Percentiles rank a stretch among this genome's conserved stretches.
Conservation (phyloP, 2,329 filamentous ascomycete genomes). For the Xylariaceae sp. region DNA sequence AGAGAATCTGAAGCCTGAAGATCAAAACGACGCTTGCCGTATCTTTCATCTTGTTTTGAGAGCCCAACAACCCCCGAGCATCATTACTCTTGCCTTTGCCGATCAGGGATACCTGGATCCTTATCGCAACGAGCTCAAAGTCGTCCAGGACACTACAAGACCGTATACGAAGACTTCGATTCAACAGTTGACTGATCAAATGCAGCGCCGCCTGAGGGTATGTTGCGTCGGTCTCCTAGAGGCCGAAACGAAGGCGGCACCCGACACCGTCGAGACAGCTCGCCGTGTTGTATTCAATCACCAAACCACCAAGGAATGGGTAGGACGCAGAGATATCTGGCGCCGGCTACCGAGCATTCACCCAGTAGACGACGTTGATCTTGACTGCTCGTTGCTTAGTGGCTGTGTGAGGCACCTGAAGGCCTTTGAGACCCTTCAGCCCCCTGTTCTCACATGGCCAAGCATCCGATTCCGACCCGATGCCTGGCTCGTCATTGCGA, state of each 20-base stretch:
- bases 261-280: slow-evolving; percentile 32
- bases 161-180: slow-evolving; percentile 32
- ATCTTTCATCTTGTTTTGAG: slow-evolving; percentile 42
- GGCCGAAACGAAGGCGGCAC: slow-evolving; percentile 33
- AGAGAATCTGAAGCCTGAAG: slow-evolving; percentile 37
- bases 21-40: slow-evolving; percentile 38
- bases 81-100: slow-evolving; percentile 41
- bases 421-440: slow-evolving; percentile 35
- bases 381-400: slow-evolving; percentile 40
- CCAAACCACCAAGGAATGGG: slow-evolving; percentile 44
- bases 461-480: slow-evolving; percentile 42
- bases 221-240: slow-evolving; percentile 41
- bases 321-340: slow-evolving; percentile 42
- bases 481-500: slow-evolving; percentile 42
- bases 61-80: slow-evolving; percentile 42
- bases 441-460: slow-evolving; percentile 41
- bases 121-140: slow-evolving; percentile 33
- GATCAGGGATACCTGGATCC: slow-evolving; percentile 39
- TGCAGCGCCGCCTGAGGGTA: slow-evolving; percentile 36
- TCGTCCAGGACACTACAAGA: slow-evolving; percentile 31
- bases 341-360: slow-evolving; percentile 33
- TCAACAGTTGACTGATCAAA: slow-evolving; percentile 34
- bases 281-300: slow-evolving; percentile 43
- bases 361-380: slow-evolving; percentile 32
- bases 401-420: slow-evolving; percentile 42